These are phyloP conservation scores for Ophiostoma ips DNA, from an alignment of 2,329 filamentous ascomycete species.

Conservation along the genomic window DNA sequence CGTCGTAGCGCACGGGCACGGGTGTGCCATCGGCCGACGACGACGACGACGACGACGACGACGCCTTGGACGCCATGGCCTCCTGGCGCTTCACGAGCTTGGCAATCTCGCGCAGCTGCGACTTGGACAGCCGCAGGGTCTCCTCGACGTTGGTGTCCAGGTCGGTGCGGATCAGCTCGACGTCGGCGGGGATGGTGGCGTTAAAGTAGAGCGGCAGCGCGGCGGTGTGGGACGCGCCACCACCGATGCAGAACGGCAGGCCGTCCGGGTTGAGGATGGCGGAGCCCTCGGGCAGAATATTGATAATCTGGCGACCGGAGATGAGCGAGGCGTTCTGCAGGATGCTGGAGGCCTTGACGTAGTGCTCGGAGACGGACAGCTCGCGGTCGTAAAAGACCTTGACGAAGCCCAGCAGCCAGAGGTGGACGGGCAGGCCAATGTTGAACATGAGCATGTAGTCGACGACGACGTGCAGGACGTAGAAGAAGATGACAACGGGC, in stretches of 20 bases:
- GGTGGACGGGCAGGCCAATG: conserved; percentile 58
- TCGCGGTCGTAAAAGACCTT: conserved; percentile 88
- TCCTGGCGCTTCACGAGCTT: conserved; percentile 45
- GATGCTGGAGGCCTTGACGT: conserved; percentile 76
- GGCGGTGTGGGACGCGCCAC: conserved; percentile 27
- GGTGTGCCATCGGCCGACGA: conserved; percentile 38
- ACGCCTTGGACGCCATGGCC: too few relatives aligned
- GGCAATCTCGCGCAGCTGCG: conserved; percentile 61
- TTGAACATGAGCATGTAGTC: conserved; percentile 91
- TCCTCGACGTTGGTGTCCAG: conserved; percentile 65
- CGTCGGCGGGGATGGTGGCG: conserved; percentile 73
- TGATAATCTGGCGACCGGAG: conserved; percentile 90
- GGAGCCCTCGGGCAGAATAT: conserved; percentile 91
- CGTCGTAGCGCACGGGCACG: conserved; percentile 51
- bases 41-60: too few relatives aligned
- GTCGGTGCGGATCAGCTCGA: conserved; percentile 80
- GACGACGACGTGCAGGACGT: conserved; percentile 54
- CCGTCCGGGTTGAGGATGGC: conserved; percentile 75
- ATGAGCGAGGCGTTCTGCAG: conserved; percentile 89
- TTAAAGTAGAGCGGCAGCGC: conserved; percentile 77
- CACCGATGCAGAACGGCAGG: conserved; percentile 67
- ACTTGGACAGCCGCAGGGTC: conserved; percentile 58
- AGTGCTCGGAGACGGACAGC: conserved; percentile 81
- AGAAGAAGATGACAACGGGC: conserved; percentile 54
- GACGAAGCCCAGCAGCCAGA: conserved; percentile 57